Base-by-base conservation (phyloP, 1,284 basidiomycete species). In the Pseudozyma flocculosa region DNA sequence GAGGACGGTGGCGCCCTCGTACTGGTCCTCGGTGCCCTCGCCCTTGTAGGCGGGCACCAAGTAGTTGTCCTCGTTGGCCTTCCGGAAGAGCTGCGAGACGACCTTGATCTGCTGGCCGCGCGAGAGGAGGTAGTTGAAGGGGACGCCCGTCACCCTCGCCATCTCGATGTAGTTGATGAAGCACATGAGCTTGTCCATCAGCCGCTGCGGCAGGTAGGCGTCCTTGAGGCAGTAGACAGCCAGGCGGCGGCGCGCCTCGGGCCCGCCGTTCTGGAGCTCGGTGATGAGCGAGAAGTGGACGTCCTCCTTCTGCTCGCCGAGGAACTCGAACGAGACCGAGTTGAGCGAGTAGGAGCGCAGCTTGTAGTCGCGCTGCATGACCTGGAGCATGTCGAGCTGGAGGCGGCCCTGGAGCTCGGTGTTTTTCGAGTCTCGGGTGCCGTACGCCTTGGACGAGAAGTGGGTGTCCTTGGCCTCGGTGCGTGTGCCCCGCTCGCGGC, bases 121-220 rank as follows among this genome's bases (percentile, higher is more conserved):
- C 14, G 74, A 73, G 14, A 78, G 68, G 24, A 78, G 54, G 50
- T 78, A 78, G 54, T 76, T 76, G 68, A 78, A 78, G n/a, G 75
- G 75, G 4, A 78, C 75, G 24, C 75, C 75, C 9, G 75, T 78
- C 15, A 78, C 75, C 45, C 75, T 62, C 22, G 75, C 71, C 75
- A 78, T 78, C 55, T 78, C 75, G 26, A 72, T 72, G 48, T 78
- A 78, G 54, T 78, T 78, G 68, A 78, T 76, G 58, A 78, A 72
- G 45, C 74, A 78, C 75, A 78, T 78, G 40, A 78, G 68, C 62
- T 75, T 75, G 63, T 78, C 75, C 71, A 78, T 71, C 34, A 78
- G 58, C 14, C 75, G 60, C 52, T 78, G 75, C 10, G 75, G 75
- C 13, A 78, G 65, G 43, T 78, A 78, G n/a, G 75, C 75, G 46